phyloP scores from a whole-genome alignment of 768 basidiomycete genomes.

The Arthromyces matolae region DNA sequence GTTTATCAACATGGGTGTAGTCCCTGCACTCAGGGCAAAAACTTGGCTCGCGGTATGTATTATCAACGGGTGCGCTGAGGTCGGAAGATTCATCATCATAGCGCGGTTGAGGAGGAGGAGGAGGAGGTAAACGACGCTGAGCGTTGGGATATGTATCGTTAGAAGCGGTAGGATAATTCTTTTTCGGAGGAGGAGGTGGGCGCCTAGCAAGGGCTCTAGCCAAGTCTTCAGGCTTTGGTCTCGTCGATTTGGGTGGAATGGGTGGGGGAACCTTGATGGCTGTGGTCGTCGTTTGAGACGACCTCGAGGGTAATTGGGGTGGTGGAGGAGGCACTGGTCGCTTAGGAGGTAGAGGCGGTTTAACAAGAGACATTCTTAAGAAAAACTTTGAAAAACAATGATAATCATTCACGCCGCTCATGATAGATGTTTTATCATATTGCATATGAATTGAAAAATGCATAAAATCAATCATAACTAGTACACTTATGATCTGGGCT shows the following conservation, averaged over 20 bases:
- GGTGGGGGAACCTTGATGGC: too few relatives aligned
- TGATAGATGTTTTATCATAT: too few relatives aligned
- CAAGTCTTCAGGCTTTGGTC: constrained; percentile 15
- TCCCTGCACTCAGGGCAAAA: constrained; percentile 43
- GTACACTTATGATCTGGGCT: constrained; percentile 54
- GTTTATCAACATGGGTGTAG: constrained; percentile 39
- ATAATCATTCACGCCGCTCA: too few relatives aligned
- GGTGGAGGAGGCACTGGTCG: constrained; percentile 24
- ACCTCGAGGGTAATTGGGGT: constrained; percentile 1
- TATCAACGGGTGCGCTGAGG: constrained; percentile 3
- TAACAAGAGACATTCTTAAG: constrained; percentile 13
- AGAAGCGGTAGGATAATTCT: background rate
- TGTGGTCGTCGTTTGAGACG: too few relatives aligned
- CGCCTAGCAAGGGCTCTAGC: constrained; percentile 29
- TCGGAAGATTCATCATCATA: constrained; percentile 21
- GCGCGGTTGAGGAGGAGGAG: constrained; percentile 26
- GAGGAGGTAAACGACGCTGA: constrained; percentile 27
- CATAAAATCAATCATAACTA: constrained; percentile 6
- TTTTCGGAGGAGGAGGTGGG: constrained; percentile 31
- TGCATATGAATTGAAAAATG: constrained; percentile 13
- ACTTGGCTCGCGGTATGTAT: constrained; percentile 5
- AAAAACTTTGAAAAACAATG: background rate
- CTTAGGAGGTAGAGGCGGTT: constrained; percentile 25
- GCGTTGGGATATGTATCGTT: constrained; percentile 7
- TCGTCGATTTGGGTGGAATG: constrained; percentile 19